Base-by-base conservation (phyloP, 176 grass and related monocot species). In the Phyllostachys edulis region DNA sequence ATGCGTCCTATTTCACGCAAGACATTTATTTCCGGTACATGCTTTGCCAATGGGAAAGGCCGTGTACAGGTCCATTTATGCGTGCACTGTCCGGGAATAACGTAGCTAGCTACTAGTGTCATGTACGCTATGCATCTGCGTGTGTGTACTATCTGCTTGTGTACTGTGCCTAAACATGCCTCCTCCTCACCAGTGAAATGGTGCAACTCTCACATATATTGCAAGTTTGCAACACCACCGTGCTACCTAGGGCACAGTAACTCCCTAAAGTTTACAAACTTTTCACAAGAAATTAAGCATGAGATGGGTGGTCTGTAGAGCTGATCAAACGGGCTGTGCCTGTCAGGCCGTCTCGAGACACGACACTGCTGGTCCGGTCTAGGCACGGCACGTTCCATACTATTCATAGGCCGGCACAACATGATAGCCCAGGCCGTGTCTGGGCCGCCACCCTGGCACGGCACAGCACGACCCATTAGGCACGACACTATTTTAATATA, bases 1-100 rank as follows among this genome's bases (percentile, higher is more conserved):
- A 56, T 51, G 67, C 59, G 39, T 64, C 81, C 81, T 67, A 37
- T 84, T 79, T 67, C 67, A 38, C 79, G 87, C 47, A 71, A 46
- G 20, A 26, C 87, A 88, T 80, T 84, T 49, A 88, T 70, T 70
- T 51, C 69, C 57, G 56, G 12, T 15, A 5, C 44, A 24, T 69
- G 49, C 26, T 23, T 4, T 20, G 46, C 71, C 47, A 54, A 20
- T 69, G 74, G 41, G 23, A 56, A 67, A 69, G 63, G 73, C 83
- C 50, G 73, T 36, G 82, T 62, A 82, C 59, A 71, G 14, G 23
- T 24, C 77, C 57, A 64, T 50, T 64, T 21, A 51, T n/a, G 41
- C 51, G 20, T 39, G 38, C 67, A 57, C 66, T 60, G 69, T 27
- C 23, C 66, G 20, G 50, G 66, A 59, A 41, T 79, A 12, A 36